Evolutionary conservation across 495 filamentous ascomycete species (phyloP).

Genomic region (Penicillium desertorum): DNA sequence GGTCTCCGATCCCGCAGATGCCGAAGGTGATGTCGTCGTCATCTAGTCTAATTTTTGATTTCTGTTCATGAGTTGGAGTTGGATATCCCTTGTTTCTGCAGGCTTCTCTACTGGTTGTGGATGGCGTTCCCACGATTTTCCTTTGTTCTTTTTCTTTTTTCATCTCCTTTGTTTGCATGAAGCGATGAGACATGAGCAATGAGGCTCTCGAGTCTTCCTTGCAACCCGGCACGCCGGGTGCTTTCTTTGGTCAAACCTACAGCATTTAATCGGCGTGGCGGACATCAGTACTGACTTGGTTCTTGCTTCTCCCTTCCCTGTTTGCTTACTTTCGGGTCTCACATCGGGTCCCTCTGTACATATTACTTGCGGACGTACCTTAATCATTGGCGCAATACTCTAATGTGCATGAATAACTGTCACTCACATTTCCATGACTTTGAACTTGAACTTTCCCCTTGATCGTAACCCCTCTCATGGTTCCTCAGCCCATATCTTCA

Average conservation of each 20-base stretch:
- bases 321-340: slow-evolving; percentile 15
- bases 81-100: slow-evolving; percentile 22
- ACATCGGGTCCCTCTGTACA: slow-evolving; percentile 22
- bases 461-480: too few relatives aligned
- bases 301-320: slow-evolving; percentile 22
- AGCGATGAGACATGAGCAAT: slow-evolving; percentile 35
- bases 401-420: slow-evolving; percentile 5
- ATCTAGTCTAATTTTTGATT: slow-evolving; percentile 34
- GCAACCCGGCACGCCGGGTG: slow-evolving; percentile 2
- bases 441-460: too few relatives aligned
- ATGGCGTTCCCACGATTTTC: slow-evolving; percentile 23
- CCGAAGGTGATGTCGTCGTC: slow-evolving; percentile 51
- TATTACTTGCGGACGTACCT: slow-evolving; percentile 13
- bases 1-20: slow-evolving; percentile 49
- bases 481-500: too few relatives aligned
- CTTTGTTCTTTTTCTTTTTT: slow-evolving; percentile 17
- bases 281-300: slow-evolving; percentile 19
- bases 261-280: slow-evolving; percentile 35
- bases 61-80: slow-evolving; percentile 26
- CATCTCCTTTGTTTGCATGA: slow-evolving; percentile 23
- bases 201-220: slow-evolving; percentile 19
- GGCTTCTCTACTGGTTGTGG: slow-evolving; percentile 20
- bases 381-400: slow-evolving; percentile 7
- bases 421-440: not conserved
- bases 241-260: slow-evolving; percentile 23